phyloP scores from a whole-genome alignment of 805 yeast genomes.

The Teunomyces cretensis region DNA sequence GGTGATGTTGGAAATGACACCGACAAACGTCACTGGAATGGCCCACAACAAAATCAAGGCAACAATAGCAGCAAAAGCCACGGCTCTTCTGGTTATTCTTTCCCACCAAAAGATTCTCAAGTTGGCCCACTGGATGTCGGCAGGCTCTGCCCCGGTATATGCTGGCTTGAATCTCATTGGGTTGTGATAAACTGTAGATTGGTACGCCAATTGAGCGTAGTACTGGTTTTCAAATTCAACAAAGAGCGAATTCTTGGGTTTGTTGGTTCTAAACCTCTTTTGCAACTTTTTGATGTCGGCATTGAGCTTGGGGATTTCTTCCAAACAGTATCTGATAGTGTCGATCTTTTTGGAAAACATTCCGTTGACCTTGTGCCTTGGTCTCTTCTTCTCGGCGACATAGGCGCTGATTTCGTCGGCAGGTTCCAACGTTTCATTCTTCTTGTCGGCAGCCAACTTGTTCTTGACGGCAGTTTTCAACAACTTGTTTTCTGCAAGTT shows the following conservation, averaged over 20 bases:
- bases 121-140: slow-evolving; percentile 67
- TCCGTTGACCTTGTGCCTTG: slow-evolving; percentile 55
- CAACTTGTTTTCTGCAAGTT: slow-evolving; percentile 59
- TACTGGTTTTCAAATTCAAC: slow-evolving; percentile 79
- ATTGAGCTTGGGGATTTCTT: slow-evolving; percentile 56
- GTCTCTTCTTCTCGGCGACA: slow-evolving; percentile 68
- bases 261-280: slow-evolving; percentile 41
- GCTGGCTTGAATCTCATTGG: slow-evolving; percentile 65
- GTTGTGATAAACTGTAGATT: slow-evolving; percentile 59
- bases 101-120: slow-evolving; percentile 84
- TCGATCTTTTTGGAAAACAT: slow-evolving; percentile 54
- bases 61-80: slow-evolving; percentile 52
- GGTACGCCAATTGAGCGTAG: slow-evolving; percentile 71
- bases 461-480: slow-evolving; percentile 64
- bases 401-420: slow-evolving; percentile 51
- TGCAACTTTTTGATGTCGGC: slow-evolving; percentile 58
- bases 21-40: slow-evolving; percentile 94
- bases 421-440: slow-evolving; percentile 48
- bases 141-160: slow-evolving; percentile 62
- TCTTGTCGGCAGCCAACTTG: slow-evolving; percentile 64
- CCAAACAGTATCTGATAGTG: slow-evolving; percentile 55
- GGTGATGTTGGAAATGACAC: slow-evolving; percentile 85
- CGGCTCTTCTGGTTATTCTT: slow-evolving; percentile 51
- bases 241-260: slow-evolving; percentile 76
- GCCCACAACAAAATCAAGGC: slow-evolving; percentile 70